Percentiles rank a stretch among this genome's conserved stretches.
Conservation (phyloP, 768 basidiomycete species). For the Podaxis pistillaris region DNA sequence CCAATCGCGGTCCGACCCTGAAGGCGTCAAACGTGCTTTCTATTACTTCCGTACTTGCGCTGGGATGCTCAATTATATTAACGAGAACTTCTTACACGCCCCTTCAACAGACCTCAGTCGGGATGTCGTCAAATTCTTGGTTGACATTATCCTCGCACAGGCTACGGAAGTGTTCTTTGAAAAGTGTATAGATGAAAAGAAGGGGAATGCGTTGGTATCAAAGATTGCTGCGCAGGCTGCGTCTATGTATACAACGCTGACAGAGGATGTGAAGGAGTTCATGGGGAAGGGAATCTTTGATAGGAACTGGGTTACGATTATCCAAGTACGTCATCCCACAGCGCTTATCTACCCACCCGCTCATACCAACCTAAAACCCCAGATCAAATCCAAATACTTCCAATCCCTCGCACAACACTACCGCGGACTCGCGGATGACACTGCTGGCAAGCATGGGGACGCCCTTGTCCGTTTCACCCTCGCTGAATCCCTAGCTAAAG, state of each 20-base stretch:
- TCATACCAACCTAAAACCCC: constrained; percentile 12
- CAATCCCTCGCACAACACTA: constrained; percentile 84
- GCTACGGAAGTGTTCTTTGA: constrained; percentile 97
- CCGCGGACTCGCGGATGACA: constrained; percentile 74
- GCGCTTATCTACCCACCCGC: not conserved
- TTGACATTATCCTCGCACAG: constrained; percentile 86
- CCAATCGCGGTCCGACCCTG: constrained; percentile 84
- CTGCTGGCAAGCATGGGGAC: constrained; percentile 81
- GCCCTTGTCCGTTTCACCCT: constrained; percentile 76
- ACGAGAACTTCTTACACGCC: constrained; percentile 98
- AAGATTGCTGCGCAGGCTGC: constrained; percentile 87
- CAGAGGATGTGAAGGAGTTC: constrained; percentile 94
- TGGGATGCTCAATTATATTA: constrained; percentile 98
- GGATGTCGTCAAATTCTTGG: constrained; percentile 92
- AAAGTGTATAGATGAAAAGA: constrained; percentile 93
- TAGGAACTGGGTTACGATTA: constrained; percentile 85
- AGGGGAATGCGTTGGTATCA: constrained; percentile 69
- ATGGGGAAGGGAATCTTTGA: constrained; percentile 96
- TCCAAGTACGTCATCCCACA: constrained; percentile 54
- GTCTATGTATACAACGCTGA: constrained; percentile 75
- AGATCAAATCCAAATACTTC: constrained; percentile 94
- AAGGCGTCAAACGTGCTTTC: constrained; percentile 92
- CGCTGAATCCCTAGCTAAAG: constrained; percentile 80
- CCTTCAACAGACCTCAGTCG: constrained; percentile 93
- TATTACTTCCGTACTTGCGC: constrained; percentile 87